Base-by-base conservation (phyloP, 345 rosid genomes). In the Eucalyptus rudis region DNA sequence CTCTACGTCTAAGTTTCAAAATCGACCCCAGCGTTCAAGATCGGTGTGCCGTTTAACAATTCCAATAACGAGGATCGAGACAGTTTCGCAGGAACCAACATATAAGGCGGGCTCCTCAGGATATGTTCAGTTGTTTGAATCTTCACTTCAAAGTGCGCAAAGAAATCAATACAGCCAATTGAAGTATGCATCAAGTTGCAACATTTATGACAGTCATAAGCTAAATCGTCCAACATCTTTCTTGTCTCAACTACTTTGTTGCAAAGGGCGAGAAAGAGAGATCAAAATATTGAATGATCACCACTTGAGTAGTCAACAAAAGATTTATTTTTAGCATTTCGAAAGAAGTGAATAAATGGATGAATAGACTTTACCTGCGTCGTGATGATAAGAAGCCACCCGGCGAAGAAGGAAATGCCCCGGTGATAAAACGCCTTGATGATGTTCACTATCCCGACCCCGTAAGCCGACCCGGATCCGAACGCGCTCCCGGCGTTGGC, bases 401-500 rank as follows among this genome's bases (percentile, higher is more conserved):
- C 88, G 52, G 98, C 96, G 17, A 95, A 19, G 92, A 97, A 97
- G 19, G 97, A 92, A 44, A 97, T 96, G 14, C 89, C 94, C 91
- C 95, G 89, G 16, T 88, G n/a, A 80, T 97, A 97, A 89, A 96
- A 96, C 12, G 95, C 98, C 92, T 95, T 96, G 50, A 95, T 95
- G 29, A 97, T 97, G 13, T 91, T 95, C 14, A 96, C 95, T 17
- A 97, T 96, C 31, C 95, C 90, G 49, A 97, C 96, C 9, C 97
- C 99, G 89, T 93, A 97, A 50, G 98, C 95, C 51, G 97, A 93
- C 31, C 98, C 98, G 86, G 83, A 87, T 29, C 99, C 98, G 90
- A 97, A 97, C 4, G 98, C 99, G 87, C 96, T 93, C 16, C 99
- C 98, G 31, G 98, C 99, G 40, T 96, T 97, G 7, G 98, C 98